Conservation (phyloP, 139 green algal genomes). For the Chlamydomonas sp. region DNA sequence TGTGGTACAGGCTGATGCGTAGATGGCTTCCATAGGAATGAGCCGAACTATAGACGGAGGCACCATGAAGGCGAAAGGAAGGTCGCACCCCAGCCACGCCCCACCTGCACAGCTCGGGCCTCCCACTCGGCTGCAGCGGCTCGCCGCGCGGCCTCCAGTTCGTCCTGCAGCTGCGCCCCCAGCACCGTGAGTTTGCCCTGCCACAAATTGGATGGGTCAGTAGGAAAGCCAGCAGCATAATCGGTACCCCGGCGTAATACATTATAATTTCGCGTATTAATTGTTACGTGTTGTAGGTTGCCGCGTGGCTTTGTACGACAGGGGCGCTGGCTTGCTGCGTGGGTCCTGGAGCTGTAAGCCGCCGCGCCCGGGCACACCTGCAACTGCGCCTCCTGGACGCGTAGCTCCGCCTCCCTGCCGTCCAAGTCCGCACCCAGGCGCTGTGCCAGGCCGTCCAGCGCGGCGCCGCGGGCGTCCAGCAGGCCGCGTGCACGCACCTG, state of each 20-base stretch:
- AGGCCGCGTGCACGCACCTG: not conserved
- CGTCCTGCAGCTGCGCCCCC: slow-evolving; percentile 10
- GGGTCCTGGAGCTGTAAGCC: not conserved
- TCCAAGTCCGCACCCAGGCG: slow-evolving; percentile 18
- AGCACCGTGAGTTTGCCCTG: not conserved
- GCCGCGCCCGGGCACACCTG: not conserved
- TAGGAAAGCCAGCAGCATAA: too few relatives aligned
- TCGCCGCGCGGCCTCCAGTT: not conserved
- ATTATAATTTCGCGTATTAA: too few relatives aligned
- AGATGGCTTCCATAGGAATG: too few relatives aligned
- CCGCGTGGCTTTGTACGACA: too few relatives aligned
- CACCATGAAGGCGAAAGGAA: too few relatives aligned
- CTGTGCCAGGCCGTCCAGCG: slow-evolving; percentile 14
- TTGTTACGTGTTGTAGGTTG: too few relatives aligned
- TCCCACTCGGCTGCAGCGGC: not conserved
- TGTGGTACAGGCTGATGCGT: too few relatives aligned
- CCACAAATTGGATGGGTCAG: too few relatives aligned
- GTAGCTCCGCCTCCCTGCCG: slow-evolving; percentile 8
- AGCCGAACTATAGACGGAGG: too few relatives aligned
- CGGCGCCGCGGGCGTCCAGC: slow-evolving; percentile 15
- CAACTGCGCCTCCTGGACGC: not conserved
- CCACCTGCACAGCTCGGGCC: not conserved
- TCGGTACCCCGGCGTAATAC: too few relatives aligned
- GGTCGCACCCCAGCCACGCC: too few relatives aligned
- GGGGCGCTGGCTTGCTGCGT: not conserved